phyloP scores from a whole-genome alignment of 2,329 filamentous ascomycete species.

The Calycina herbarum region DNA sequence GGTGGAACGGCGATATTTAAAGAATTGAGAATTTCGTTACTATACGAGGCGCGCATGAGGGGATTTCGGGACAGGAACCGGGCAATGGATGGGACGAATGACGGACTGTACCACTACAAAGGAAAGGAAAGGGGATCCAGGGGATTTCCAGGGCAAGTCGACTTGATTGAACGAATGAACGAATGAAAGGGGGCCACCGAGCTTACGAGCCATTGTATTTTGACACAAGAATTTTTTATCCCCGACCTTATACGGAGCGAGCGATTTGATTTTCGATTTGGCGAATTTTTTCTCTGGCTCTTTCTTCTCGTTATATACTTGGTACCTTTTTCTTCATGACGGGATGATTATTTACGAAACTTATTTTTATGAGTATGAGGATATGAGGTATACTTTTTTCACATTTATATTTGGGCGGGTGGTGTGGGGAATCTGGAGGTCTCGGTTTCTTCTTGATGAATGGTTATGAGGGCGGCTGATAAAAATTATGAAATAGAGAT shows the following conservation, averaged over 20 bases:
- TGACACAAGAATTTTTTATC: not conserved
- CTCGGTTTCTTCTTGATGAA: too few species aligned
- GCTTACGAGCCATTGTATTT: constrained; percentile 1
- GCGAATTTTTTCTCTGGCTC: not conserved
- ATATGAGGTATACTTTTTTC: constrained; percentile 1
- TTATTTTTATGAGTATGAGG: constrained; percentile 1
- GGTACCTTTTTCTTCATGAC: not conserved
- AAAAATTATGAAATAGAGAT: too few species aligned
- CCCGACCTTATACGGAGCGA: not conserved
- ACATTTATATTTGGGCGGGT: too few species aligned
- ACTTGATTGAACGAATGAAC: not conserved
- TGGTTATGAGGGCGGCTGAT: too few species aligned
- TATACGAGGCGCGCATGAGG: too few species aligned
- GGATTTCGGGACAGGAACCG: too few species aligned
- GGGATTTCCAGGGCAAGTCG: not conserved
- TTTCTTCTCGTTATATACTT: constrained; percentile 2
- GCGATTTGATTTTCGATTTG: not conserved
- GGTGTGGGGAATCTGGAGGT: too few species aligned
- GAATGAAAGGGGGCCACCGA: too few species aligned
- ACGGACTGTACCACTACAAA: constrained; percentile 5
- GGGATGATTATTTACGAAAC: constrained; percentile 3
- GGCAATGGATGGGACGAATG: not conserved
- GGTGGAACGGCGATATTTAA: too few species aligned
- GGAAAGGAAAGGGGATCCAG: not conserved
- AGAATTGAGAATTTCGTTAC: too few species aligned